These are phyloP conservation scores for Athelia psychrophila DNA, from an alignment of 1,284 basidiomycete species.

Conservation along the genomic window DNA sequence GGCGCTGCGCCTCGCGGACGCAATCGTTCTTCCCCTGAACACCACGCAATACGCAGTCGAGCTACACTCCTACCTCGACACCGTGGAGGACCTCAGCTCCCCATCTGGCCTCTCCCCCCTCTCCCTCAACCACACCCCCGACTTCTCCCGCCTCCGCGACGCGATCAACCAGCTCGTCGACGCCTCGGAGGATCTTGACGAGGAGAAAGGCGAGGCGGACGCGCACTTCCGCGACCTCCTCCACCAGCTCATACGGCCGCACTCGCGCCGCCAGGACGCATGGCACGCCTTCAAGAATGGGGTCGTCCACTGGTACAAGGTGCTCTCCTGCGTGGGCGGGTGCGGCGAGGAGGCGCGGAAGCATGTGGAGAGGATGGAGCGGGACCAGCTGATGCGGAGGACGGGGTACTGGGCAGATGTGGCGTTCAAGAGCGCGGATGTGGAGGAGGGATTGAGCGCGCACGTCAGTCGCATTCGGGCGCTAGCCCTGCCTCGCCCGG, in stretches of 20 bases:
- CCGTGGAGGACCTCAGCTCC: constrained; percentile 3
- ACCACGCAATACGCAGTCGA: constrained; percentile 67
- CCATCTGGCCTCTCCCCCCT: constrained; percentile 6
- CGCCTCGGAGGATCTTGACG: constrained; percentile 55
- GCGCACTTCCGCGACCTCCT: constrained; percentile 32
- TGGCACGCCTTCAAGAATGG: constrained; percentile 19
- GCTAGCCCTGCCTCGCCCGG: not conserved
- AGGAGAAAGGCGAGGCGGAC: constrained; percentile 37
- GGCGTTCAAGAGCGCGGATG: not conserved
- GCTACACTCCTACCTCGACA: constrained; percentile 46
- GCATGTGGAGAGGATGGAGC: constrained; percentile 8
- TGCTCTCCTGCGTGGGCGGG: constrained; percentile 15
- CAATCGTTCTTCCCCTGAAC: constrained; percentile 67
- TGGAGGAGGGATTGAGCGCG: not conserved
- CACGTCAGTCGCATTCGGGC: not conserved
- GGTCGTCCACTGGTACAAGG: constrained; percentile 27
- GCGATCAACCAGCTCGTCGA: constrained; percentile 49
- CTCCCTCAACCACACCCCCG: constrained; percentile 22
- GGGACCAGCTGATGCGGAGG: constrained; percentile 4
- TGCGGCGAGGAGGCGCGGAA: constrained; percentile 16
- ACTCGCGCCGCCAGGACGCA: constrained; percentile 16
- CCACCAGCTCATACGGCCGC: constrained; percentile 29
- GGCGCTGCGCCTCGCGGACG: constrained; percentile 58
- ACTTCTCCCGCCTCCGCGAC: constrained; percentile 32
- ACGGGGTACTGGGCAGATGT: not conserved